Percentiles rank a stretch among this genome's conserved stretches.
Evolutionary conservation across 2,329 filamentous ascomycete species (phyloP).

Genomic region (Huntiella omanensis): DNA sequence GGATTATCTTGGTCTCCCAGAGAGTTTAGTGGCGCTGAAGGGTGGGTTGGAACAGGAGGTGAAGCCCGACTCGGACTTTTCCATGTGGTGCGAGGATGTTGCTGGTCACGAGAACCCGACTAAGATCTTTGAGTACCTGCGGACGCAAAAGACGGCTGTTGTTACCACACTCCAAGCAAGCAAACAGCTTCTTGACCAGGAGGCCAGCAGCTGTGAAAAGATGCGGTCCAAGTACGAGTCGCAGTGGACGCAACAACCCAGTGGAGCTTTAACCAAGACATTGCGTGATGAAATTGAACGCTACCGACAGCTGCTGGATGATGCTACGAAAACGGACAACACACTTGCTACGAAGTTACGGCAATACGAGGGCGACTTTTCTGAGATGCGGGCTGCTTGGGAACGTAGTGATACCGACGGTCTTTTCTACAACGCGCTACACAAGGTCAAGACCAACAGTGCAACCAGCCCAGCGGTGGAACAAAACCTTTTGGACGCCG

Average conservation of each 20-base stretch:
- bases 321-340: slow-evolving; percentile 70
- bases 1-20: slow-evolving; percentile 80
- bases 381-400: slow-evolving; percentile 83
- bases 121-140: slow-evolving; percentile 60
- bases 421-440: slow-evolving; percentile 72
- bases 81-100: slow-evolving; percentile 84
- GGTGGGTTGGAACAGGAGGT: slow-evolving; percentile 70
- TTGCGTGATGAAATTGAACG: slow-evolving; percentile 71
- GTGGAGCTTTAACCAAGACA: slow-evolving; percentile 72
- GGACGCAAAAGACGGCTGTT: slow-evolving; percentile 59
- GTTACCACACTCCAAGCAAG: slow-evolving; percentile 56
- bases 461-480: slow-evolving; percentile 46
- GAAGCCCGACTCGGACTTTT: slow-evolving; percentile 75
- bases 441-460: slow-evolving; percentile 50
- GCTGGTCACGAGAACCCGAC: slow-evolving; percentile 67
- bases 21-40: slow-evolving; percentile 77
- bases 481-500: slow-evolving; percentile 72
- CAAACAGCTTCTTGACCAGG: slow-evolving; percentile 81
- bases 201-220: slow-evolving; percentile 96
- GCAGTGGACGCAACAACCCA: slow-evolving; percentile 96
- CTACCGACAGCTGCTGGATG: slow-evolving; percentile 75
- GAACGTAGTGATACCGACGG: slow-evolving; percentile 74
- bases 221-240: slow-evolving; percentile 94
- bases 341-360: slow-evolving; percentile 69
- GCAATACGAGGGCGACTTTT: slow-evolving; percentile 74